A percentile compares a stretch with the other conserved stretches of the same genome.
Conservation (phyloP, 208 protist species). For the Crithidia expoeki region DNA sequence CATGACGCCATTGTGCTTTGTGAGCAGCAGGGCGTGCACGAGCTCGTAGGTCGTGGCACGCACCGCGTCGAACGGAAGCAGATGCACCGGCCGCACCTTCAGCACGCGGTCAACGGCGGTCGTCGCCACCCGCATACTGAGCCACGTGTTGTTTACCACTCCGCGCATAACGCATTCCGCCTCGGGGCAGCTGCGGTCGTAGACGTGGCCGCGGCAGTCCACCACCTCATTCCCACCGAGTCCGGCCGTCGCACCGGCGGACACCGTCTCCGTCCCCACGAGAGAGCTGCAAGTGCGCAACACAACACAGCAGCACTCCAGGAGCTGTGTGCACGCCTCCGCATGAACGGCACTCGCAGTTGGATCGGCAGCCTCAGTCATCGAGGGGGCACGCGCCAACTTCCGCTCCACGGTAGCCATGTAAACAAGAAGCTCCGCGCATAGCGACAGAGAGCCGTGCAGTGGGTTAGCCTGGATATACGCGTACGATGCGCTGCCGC, state of each 20-base stretch:
- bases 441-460: constrained; percentile 76
- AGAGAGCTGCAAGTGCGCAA: constrained; percentile 47
- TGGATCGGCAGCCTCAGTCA: not conserved
- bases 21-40: constrained; percentile 74
- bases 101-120: constrained; percentile 49
- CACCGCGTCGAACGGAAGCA: constrained; percentile 46
- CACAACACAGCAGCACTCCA: constrained; percentile 54
- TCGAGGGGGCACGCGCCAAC: not conserved
- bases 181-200: constrained; percentile 49
- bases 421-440: constrained; percentile 46
- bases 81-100: constrained; percentile 36
- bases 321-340: constrained; percentile 40
- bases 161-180: constrained; percentile 66
- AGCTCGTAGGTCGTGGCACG: constrained; percentile 58
- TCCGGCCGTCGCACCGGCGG: constrained; percentile 6
- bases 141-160: constrained; percentile 92
- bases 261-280: constrained; percentile 40
- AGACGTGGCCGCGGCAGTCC: constrained; percentile 90
- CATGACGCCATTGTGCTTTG: constrained; percentile 94
- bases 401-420: constrained; percentile 13
- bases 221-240: constrained; percentile 45
- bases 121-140: constrained; percentile 75
- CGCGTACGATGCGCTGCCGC: constrained; percentile 42
- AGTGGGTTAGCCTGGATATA: constrained; percentile 66
- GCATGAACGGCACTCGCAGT: constrained; percentile 4